Conservation (phyloP, 345 rosid species). For the Citropsis articulata region DNA sequence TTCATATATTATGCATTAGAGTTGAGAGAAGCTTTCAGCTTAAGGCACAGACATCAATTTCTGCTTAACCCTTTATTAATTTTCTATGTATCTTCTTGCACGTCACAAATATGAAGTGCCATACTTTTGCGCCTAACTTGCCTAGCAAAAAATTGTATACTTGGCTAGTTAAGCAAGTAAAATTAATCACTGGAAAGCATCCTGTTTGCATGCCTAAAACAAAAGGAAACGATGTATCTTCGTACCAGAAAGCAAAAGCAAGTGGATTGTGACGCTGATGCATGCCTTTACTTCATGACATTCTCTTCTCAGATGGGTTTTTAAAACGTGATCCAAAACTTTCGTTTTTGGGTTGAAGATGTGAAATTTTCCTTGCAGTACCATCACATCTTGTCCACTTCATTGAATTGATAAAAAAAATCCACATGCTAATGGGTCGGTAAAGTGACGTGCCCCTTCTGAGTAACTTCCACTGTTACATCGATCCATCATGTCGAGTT, state of each 20-base stretch:
- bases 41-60: neutral
- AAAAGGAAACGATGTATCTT: no score
- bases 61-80: neutral
- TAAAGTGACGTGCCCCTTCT: neutral
- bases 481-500: no score
- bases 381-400: slow-evolving; percentile 1
- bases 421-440: neutral
- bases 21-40: neutral
- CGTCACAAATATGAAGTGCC: neutral
- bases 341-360: neutral
- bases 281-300: neutral
- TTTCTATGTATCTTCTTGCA: neutral
- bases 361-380: neutral
- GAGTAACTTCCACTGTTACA: neutral
- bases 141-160: slow-evolving; percentile 5
- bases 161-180: slow-evolving; percentile 8
- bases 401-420: neutral
- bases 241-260: neutral
- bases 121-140: slow-evolving; percentile 24
- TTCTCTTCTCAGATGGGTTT: neutral
- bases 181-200: slow-evolving; percentile 25
- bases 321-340: neutral
- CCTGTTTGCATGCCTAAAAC: neutral
- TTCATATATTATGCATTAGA: neutral
- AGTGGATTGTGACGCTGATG: neutral